These are phyloP conservation scores for Neurospora sp. DNA, from an alignment of 495 filamentous ascomycete species.

Conservation along the genomic window DNA sequence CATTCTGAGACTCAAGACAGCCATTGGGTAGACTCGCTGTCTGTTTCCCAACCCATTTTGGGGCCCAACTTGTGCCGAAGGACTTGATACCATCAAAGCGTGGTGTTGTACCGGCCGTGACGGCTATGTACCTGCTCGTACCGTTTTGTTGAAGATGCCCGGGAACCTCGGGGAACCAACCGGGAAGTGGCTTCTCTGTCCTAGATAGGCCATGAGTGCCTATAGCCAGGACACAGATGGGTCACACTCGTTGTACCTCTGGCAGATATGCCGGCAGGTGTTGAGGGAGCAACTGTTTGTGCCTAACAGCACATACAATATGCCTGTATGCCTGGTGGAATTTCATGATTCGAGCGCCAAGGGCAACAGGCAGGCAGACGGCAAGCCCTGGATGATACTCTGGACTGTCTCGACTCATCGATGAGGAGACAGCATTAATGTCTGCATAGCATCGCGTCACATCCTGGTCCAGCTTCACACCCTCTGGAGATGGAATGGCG, in stretches of 20 bases:
- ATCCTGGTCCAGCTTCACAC: conserved; percentile 16
- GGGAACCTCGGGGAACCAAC: background rate
- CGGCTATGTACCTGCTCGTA: conserved; percentile 16
- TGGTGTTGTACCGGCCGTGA: conserved; percentile 9
- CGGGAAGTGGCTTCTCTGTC: background rate
- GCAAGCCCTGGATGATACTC: background rate
- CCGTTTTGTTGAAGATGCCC: conserved; percentile 6
- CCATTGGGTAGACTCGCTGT: background rate
- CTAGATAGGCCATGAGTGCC: background rate
- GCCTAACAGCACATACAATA: background rate
- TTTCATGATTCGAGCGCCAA: background rate
- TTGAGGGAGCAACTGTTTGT: background rate
- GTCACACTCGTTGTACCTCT: background rate
- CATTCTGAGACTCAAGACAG: background rate
- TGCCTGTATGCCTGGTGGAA: background rate
- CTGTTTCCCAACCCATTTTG: background rate
- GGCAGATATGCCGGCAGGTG: background rate
- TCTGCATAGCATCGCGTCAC: conserved; percentile 2
- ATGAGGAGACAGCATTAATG: background rate
- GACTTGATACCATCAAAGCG: background rate
- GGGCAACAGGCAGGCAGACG: background rate
- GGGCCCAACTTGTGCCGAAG: background rate
- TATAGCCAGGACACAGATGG: background rate
- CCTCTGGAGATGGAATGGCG: conserved; percentile 9
- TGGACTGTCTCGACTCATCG: background rate